Base-by-base conservation (phyloP, 163 green algal genomes). In the Coccomyxa subellipsoidea region DNA sequence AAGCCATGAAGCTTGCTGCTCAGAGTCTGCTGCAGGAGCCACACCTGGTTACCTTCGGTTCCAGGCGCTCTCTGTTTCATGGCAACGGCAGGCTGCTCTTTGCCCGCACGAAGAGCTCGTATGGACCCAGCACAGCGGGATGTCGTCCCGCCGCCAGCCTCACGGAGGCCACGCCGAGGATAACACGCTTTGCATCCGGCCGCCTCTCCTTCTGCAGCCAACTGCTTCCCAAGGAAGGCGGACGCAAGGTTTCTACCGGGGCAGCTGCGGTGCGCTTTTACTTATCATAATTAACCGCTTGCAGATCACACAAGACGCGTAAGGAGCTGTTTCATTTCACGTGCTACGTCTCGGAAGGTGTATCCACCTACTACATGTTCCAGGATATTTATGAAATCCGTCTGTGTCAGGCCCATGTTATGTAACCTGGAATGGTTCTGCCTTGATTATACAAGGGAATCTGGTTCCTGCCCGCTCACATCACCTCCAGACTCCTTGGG, bases 181-280 rank as follows among this genome's bases (percentile, higher is more conserved):
- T 59, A 59, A 59, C 47, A 59, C 47, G 47, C 47, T 73, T 73
- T 23, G 27, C 29, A 32, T 32, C n/a, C 66, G 66, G 66, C 66
- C 66, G 66, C 66, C 66, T 73, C 31, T 34, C 66, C 27, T 73
- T 36, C 66, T 73, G 29, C 66, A 73, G 66, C 66, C 66, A 73
- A n/a, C 27, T 73, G 27, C n/a, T 73, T 0, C 29, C 66, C 29
- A 73, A 34, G 29, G 66, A 73, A 23, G 66, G 66, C 66, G 66
- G 66, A 8, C 66, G 66, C 66, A 73, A 73, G 66, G 66, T 73
- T 0, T 73, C 66, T 23, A 73, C 66, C 7, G 66, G 66, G 1
- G 66, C 66, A 73, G 66, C 66, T 73, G 66, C 66, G 66, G 66
- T 73, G 4, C 10, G 66, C 7, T 73, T 73, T 36, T n/a, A n/a